These are phyloP conservation scores for Cryphonectria japonica DNA, from an alignment of 2,329 filamentous ascomycete species.

Conservation along the genomic window DNA sequence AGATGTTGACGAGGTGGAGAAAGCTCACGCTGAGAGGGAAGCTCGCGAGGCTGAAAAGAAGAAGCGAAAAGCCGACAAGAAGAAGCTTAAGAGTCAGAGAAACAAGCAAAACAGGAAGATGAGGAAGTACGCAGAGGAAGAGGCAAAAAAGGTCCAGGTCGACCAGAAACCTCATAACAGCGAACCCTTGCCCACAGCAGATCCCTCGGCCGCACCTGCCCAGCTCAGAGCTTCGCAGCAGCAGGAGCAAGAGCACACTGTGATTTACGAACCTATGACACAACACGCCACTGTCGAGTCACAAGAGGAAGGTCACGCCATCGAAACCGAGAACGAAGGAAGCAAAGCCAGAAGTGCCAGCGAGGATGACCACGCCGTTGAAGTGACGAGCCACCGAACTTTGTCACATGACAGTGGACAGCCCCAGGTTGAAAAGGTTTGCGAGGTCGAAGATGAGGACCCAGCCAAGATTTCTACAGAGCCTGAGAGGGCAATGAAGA, in stretches of 20 bases:
- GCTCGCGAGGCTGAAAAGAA: not conserved
- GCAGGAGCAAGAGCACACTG: not conserved
- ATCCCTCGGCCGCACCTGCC: not conserved
- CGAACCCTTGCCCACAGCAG: not conserved
- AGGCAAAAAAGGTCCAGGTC: not conserved
- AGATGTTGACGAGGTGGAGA: not conserved
- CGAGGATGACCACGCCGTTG: not conserved
- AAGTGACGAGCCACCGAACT: not conserved
- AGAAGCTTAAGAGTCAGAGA: not conserved
- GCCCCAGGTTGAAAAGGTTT: not conserved
- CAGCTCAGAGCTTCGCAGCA: not conserved
- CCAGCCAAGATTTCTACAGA: not conserved
- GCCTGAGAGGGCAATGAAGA: not conserved
- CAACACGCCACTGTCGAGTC: not conserved
- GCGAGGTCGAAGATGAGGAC: not conserved
- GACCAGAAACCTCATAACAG: not conserved
- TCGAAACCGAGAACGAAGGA: not conserved
- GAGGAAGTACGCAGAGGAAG: not conserved
- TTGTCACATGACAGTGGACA: not conserved
- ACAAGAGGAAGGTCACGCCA: not conserved
- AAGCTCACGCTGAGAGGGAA: not conserved
- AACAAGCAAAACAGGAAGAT: not conserved
- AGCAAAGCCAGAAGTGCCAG: not conserved
- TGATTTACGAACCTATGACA: not conserved
- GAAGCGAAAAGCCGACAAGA: not conserved